Evolutionary conservation across 179 eudicot species (phyloP).

Genomic region (Amaranthus tricolor): DNA sequence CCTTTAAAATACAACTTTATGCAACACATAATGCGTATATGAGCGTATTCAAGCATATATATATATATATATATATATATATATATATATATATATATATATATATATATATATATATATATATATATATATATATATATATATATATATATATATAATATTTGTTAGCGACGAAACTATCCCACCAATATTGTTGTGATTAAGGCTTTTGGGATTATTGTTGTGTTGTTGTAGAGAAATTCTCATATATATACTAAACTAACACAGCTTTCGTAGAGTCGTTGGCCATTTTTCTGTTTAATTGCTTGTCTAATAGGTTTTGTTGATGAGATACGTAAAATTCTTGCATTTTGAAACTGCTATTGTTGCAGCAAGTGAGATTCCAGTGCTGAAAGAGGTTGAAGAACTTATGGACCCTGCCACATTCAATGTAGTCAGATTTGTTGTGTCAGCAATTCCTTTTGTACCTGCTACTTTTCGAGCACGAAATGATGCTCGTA

Average conservation of each 20-base stretch:
- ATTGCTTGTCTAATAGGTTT: background rate
- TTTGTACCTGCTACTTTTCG: conserved; percentile 59
- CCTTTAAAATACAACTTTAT: background rate
- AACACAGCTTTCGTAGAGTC: background rate
- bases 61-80: no score
- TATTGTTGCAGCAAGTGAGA: conserved; percentile 54
- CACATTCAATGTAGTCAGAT: conserved; percentile 54
- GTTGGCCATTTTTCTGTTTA: background rate
- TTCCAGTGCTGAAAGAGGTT: conserved; percentile 69
- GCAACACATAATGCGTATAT: background rate
- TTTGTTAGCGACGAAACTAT: background rate
- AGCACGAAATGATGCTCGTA: conserved; percentile 42
- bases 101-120: no score
- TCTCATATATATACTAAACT: background rate
- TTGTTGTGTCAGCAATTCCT: conserved; percentile 49
- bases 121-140: no score
- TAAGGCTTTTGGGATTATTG: background rate
- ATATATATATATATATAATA: no score
- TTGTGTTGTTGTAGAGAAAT: background rate
- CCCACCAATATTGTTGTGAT: background rate
- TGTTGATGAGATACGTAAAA: background rate
- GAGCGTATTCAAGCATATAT: no score
- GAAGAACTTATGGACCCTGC: conserved; percentile 62
- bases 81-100: no score
- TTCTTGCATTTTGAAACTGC: background rate